These are phyloP conservation scores for Zasmidium cellare DNA, from an alignment of 2,329 filamentous ascomycete species.

Conservation along the genomic window DNA sequence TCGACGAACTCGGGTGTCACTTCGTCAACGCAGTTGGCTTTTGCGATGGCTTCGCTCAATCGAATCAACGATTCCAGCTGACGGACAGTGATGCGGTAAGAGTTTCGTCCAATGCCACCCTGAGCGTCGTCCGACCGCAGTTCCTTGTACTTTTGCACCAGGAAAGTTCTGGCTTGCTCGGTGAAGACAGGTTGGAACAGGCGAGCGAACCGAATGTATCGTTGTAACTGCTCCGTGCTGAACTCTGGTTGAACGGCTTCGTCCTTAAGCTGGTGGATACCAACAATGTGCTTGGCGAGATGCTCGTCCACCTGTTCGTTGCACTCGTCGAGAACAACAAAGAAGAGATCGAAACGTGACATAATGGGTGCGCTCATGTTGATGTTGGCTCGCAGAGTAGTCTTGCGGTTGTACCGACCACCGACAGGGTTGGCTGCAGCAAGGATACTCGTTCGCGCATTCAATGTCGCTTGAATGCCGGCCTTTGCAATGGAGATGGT, in stretches of 20 bases:
- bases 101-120: conserved; percentile 90
- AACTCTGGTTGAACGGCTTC: conserved; percentile 90
- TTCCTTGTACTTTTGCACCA: conserved; percentile 95
- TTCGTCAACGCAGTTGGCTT: conserved; percentile 93
- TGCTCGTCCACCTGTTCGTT: conserved; percentile 89
- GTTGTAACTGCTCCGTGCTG: conserved; percentile 91
- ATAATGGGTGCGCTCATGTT: conserved; percentile 99
- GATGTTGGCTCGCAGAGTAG: conserved; percentile 88
- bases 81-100: conserved; percentile 94
- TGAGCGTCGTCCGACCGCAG: conserved; percentile 90
- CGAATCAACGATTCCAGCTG: conserved; percentile 96
- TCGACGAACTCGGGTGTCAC: conserved; percentile 81
- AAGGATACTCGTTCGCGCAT: conserved; percentile 91
- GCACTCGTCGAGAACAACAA: conserved; percentile 94
- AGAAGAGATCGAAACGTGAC: conserved; percentile 98
- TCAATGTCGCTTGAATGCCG: conserved; percentile 95
- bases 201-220: conserved; percentile 93
- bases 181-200: conserved; percentile 95
- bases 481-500: conserved; percentile 99
- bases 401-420: conserved; percentile 95
- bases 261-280: conserved; percentile 88
- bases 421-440: conserved; percentile 95
- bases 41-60: conserved; percentile 94
- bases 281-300: conserved; percentile 91
- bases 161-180: conserved; percentile 76